Percentiles rank a stretch among this genome's conserved stretches.
Evolutionary conservation across 371 early-diverging fungal genomes (phyloP).

Genomic region (Catenaria anguillulae): DNA sequence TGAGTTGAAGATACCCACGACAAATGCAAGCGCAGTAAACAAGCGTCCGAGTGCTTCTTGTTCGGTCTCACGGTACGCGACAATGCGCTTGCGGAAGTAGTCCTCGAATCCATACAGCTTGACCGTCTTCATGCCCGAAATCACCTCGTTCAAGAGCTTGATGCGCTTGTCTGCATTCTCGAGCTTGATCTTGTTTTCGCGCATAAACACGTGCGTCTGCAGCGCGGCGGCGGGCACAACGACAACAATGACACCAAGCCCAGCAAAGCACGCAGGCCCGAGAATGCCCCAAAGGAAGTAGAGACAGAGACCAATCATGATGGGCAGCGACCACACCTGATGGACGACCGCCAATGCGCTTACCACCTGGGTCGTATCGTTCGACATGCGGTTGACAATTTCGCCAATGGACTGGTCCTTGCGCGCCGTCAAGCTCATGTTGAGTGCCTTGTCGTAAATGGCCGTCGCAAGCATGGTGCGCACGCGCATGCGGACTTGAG

Average conservation of each 20-base stretch:
- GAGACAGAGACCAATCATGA: conserved; percentile 68
- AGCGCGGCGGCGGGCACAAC: conserved; percentile 47
- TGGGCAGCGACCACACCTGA: conserved; percentile 22
- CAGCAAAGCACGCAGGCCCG: conserved; percentile 71
- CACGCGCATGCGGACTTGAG: conserved; percentile 30
- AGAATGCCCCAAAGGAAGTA: conserved; percentile 62
- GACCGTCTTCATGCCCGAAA: conserved; percentile 85
- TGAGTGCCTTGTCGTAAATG: conserved; percentile 71
- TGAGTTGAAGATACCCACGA: conserved; percentile 23
- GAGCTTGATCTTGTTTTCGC: conserved; percentile 69
- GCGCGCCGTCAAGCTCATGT: not conserved
- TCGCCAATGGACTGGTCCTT: conserved; percentile 21
- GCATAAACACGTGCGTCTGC: conserved; percentile 43
- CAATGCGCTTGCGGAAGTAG: not conserved
- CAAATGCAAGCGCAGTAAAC: not conserved
- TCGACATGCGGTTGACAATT: conserved; percentile 67
- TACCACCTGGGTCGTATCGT: conserved; percentile 53
- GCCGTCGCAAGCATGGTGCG: conserved; percentile 72
- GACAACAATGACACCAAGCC: conserved; percentile 63
- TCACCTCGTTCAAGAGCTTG: conserved; percentile 58
- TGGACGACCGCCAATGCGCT: not conserved
- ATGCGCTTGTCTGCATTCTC: conserved; percentile 75
- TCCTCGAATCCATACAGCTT: conserved; percentile 48
- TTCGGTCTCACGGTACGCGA: not conserved
- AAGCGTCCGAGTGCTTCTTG: not conserved